Conservation (phyloP, 2,329 filamentous ascomycete species). For the Fragosphaeria purpurea region DNA sequence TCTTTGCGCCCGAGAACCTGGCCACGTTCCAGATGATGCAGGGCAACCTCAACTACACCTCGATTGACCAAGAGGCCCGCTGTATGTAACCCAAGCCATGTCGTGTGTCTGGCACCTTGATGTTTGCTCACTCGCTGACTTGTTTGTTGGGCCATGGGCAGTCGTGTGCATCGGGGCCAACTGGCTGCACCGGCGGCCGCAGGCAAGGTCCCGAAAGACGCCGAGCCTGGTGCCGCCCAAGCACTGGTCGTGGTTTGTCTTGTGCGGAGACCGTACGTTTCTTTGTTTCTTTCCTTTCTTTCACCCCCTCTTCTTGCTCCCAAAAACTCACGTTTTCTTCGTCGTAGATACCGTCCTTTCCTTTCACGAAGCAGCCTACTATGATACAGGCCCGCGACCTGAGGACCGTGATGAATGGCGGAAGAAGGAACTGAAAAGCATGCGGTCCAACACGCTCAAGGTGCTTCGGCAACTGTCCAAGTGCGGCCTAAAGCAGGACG, state of each 20-base stretch:
- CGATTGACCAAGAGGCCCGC: conserved; percentile 56
- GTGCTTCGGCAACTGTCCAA: conserved; percentile 30
- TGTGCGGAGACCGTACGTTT: conserved; percentile 51
- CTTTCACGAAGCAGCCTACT: conserved; percentile 49
- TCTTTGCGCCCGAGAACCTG: conserved; percentile 16
- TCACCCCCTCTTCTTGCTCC: conserved; percentile 2
- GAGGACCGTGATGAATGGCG: conserved; percentile 15
- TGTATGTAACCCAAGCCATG: conserved; percentile 30
- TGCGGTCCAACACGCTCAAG: conserved; percentile 28
- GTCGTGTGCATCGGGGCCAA: conserved; percentile 65
- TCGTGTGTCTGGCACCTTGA: conserved; percentile 12
- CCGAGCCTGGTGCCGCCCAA: conserved; percentile 29
- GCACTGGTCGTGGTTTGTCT: conserved; percentile 60
- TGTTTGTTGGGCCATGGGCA: conserved; percentile 18
- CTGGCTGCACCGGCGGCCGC: conserved; percentile 37
- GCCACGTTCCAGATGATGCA: conserved; percentile 45
- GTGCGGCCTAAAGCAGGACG: conserved; percentile 27
- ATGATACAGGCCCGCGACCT: conserved; percentile 17
- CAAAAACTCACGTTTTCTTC: conserved; percentile 7
- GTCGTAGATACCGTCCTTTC: conserved; percentile 54
- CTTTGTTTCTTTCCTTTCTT: neutral
- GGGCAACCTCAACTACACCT: conserved; percentile 67
- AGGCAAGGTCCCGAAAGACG: conserved; percentile 15
- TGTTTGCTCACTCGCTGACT: conserved; percentile 16
- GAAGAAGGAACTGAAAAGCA: conserved; percentile 21